Evolutionary conservation across 148 eudicot species (phyloP).

Genomic region (Fagopyrum tataricum): DNA sequence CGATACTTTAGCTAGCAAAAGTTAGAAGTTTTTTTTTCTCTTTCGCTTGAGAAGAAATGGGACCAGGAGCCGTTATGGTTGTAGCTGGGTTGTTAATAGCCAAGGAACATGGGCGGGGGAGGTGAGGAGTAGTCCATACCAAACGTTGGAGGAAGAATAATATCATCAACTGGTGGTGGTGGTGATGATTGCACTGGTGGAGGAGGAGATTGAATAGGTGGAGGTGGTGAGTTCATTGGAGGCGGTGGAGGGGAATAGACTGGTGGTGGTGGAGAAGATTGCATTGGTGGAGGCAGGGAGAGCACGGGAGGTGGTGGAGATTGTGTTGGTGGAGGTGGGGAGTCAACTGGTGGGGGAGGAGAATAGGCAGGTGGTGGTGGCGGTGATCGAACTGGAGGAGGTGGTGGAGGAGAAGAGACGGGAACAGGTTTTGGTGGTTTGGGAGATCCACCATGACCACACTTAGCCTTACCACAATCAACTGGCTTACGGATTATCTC

Average conservation of each 20-base stretch:
- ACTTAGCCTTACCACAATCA: background rate
- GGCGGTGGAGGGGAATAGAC: background rate
- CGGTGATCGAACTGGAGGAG: background rate
- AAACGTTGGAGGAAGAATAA: conserved; percentile 4
- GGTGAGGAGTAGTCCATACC: conserved; percentile 10
- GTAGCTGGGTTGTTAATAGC: background rate
- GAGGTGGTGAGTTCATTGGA: background rate
- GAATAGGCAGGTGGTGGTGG: background rate
- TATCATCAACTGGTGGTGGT: background rate
- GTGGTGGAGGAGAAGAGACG: background rate
- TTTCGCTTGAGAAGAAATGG: background rate
- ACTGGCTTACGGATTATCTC: background rate
- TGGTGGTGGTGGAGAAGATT: conserved; percentile 7
- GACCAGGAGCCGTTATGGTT: background rate
- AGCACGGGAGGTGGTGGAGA: conserved; percentile 5
- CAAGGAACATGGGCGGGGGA: conserved; percentile 8
- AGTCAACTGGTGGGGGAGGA: background rate
- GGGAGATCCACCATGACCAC: background rate
- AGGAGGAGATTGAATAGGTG: background rate
- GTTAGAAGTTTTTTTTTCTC: background rate
- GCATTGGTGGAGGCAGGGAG: background rate
- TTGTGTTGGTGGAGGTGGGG: background rate
- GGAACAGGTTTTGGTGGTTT: background rate
- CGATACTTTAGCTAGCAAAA: background rate
- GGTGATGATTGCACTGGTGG: background rate